A percentile compares a stretch with the other conserved stretches of the same genome.
phyloP scores from a whole-genome alignment of 2,329 filamentous ascomycete species.

The Hymenoscyphus occultus region DNA sequence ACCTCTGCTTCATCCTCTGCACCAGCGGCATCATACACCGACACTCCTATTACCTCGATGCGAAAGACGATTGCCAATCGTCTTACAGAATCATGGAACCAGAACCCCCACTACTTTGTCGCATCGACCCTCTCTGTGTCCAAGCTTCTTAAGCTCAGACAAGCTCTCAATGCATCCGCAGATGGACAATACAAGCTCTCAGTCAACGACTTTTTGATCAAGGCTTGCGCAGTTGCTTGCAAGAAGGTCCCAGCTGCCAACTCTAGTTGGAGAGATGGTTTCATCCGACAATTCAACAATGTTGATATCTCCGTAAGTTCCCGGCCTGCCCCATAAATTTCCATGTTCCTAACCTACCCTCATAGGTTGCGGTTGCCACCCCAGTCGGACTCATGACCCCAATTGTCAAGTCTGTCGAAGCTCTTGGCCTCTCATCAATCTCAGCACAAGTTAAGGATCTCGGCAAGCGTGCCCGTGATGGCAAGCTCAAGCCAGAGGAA shows the following conservation, averaged over 20 bases:
- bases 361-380: slow-evolving; percentile 57
- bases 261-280: slow-evolving; percentile 86
- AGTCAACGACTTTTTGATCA: slow-evolving; percentile 99
- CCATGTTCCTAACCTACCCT: background rate
- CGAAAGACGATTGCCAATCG: slow-evolving; percentile 96
- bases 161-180: slow-evolving; percentile 82
- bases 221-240: slow-evolving; percentile 84
- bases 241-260: slow-evolving; percentile 95
- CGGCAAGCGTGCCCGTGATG: slow-evolving; percentile 90
- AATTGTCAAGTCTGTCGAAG: slow-evolving; percentile 87
- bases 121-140: slow-evolving; percentile 84
- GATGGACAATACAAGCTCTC: slow-evolving; percentile 98
- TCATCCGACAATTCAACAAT: slow-evolving; percentile 88
- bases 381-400: slow-evolving; percentile 94
- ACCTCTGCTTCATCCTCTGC: slow-evolving; percentile 47
- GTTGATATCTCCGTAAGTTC: slow-evolving; percentile 90
- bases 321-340: background rate
- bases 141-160: slow-evolving; percentile 94
- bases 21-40: slow-evolving; percentile 70
- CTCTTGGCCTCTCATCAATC: slow-evolving; percentile 83
- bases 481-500: slow-evolving; percentile 99
- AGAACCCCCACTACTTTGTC: slow-evolving; percentile 99
- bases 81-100: slow-evolving; percentile 81
- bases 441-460: slow-evolving; percentile 91
- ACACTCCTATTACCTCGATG: slow-evolving; percentile 85